These are phyloP conservation scores for Penicillium daleae DNA, from an alignment of 495 filamentous ascomycete genomes.

Conservation along the genomic window DNA sequence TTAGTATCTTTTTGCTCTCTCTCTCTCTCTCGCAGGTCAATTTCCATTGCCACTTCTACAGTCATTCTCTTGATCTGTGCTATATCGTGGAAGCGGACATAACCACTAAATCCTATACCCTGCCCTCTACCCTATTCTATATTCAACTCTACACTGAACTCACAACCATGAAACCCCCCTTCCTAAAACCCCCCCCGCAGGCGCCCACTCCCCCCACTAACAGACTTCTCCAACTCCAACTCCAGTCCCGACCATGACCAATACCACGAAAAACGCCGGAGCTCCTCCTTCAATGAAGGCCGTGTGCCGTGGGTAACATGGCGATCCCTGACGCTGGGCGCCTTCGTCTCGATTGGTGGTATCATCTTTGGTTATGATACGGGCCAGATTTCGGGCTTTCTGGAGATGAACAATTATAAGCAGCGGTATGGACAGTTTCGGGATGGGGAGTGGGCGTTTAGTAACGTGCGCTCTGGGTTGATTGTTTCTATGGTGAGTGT, in stretches of 20 bases:
- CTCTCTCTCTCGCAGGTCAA: too few relatives aligned
- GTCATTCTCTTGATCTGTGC: too few relatives aligned
- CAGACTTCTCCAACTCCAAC: neutral
- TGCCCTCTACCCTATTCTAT: too few relatives aligned
- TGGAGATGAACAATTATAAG: conserved; percentile 61
- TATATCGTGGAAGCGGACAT: too few relatives aligned
- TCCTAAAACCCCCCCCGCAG: too few relatives aligned
- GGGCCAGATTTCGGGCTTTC: conserved; percentile 60
- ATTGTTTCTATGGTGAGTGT: conserved; percentile 54
- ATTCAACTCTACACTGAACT: too few relatives aligned
- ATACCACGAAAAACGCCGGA: conserved; percentile 24
- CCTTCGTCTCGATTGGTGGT: conserved; percentile 66
- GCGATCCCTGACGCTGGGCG: conserved; percentile 49
- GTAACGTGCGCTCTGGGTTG: conserved; percentile 54
- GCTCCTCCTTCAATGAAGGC: conserved; percentile 31
- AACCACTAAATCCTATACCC: too few relatives aligned
- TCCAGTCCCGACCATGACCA: too few relatives aligned
- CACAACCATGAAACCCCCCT: too few relatives aligned
- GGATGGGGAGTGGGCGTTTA: conserved; percentile 44
- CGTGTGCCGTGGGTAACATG: conserved; percentile 47
- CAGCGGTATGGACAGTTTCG: conserved; percentile 44
- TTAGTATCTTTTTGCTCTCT: too few relatives aligned
- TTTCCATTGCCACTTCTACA: too few relatives aligned
- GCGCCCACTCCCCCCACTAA: neutral
- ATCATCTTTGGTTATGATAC: conserved; percentile 60